Conservation (phyloP, 2,329 filamentous ascomycete species). For the Claviceps maximensis region DNA sequence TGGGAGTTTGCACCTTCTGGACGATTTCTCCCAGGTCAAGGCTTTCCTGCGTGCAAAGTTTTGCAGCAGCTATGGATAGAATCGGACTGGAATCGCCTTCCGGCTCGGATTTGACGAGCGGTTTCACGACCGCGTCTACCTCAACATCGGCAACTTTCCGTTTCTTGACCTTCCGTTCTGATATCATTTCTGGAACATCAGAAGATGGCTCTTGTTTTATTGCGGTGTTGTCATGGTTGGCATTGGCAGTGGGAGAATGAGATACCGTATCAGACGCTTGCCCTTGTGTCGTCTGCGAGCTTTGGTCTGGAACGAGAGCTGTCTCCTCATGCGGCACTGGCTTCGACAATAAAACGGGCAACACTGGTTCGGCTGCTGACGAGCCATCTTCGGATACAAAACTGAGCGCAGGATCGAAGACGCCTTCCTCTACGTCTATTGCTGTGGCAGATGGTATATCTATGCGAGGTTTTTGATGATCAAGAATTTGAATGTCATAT, state of each 20-base stretch:
- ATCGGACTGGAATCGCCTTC: conserved; percentile 18
- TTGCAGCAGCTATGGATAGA: conserved; percentile 8
- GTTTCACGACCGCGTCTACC: conserved; percentile 11
- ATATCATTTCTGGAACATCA: conserved; percentile 37
- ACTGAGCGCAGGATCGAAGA: conserved; percentile 1
- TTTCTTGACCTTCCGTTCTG: conserved; percentile 35
- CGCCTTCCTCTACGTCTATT: conserved; percentile 3
- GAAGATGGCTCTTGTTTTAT: conserved; percentile 43
- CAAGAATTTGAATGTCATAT: conserved; percentile 19
- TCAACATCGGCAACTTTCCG: conserved; percentile 24
- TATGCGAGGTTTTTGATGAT: conserved; percentile 2
- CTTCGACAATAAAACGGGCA: neutral
- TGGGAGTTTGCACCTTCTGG: conserved; percentile 21
- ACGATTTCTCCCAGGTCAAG: conserved; percentile 37
- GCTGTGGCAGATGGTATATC: conserved; percentile 2
- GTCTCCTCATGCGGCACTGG: neutral
- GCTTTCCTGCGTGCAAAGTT: conserved; percentile 36
- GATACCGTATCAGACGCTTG: conserved; percentile 12
- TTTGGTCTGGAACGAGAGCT: conserved; percentile 4
- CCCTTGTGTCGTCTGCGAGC: conserved; percentile 18
- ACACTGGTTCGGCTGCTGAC: conserved; percentile 1
- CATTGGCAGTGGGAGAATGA: conserved; percentile 14
- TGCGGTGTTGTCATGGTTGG: conserved; percentile 4
- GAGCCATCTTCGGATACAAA: neutral
- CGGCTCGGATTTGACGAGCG: conserved; percentile 30